Base-by-base conservation (phyloP, 108 stramenopile species). In the Skeletonema costatum region DNA sequence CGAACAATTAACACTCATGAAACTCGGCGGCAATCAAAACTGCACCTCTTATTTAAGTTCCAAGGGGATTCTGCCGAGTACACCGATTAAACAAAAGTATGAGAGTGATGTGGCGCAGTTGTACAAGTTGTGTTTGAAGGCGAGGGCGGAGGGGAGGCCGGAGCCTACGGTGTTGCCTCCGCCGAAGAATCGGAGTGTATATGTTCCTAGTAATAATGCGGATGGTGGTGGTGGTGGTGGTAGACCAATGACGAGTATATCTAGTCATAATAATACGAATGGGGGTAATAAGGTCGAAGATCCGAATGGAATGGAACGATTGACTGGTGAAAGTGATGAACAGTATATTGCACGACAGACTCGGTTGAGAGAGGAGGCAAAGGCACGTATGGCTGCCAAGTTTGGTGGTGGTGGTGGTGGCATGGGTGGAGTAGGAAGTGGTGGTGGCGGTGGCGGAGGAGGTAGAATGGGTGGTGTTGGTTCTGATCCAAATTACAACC, bases 341-440 rank as follows among this genome's bases (percentile, higher is more conserved):
- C 90, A 97, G 65, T 98, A 98, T 84, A 80, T 98, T 48, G 89
- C 92, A 5, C 78, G 98, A 66, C 98, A 98, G 85, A 95, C 94
- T 5, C 74, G 93, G 61, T 83, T 98, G 73, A 74, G 90, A 60
- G 92, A 91, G 11, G 92, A 94, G 78, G 96, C 96, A 12, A 75
- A 85, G 73, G 90, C 86, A 32, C 70, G 96, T 10, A 97, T 97
- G 96, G 86, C 88, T 50, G 89, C 90, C 38, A 97, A 97, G 71
- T 95, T 95, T 85, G 93, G 95, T 38, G 85, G 82, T 9, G 68
- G 74, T 3, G 92, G 90, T 3, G 42, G 72, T 16, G 65, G 66
- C 8, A 84, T 83, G 85, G 89, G 90, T n/a, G 89, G 86, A 21
- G 86, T 88, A 32, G 86, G 86, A 32, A 75, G 82, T 51, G 71